A percentile compares a stretch with the other conserved stretches of the same genome.
phyloP scores from a whole-genome alignment of 2,329 filamentous ascomycete species.

The Fusarium sp. region DNA sequence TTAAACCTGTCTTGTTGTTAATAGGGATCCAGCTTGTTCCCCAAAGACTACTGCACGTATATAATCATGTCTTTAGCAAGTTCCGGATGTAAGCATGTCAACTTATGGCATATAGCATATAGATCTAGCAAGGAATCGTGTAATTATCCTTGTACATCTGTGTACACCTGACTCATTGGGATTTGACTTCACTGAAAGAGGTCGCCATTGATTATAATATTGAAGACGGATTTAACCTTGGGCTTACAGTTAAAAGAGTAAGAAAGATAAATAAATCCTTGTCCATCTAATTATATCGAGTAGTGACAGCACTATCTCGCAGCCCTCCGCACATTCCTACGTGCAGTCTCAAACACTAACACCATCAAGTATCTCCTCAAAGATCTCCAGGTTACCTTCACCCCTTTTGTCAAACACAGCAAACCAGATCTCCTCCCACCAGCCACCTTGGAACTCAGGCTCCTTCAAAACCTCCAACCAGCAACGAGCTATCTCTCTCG shows the following conservation, averaged over 20 bases:
- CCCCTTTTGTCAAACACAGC: slow-evolving; percentile 64
- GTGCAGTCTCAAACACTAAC: slow-evolving; percentile 44
- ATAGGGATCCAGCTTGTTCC: neutral
- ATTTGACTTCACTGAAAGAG: too few species aligned
- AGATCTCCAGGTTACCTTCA: slow-evolving; percentile 63
- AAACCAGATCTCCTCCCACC: slow-evolving; percentile 74
- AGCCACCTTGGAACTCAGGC: slow-evolving; percentile 70
- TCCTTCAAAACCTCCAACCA: slow-evolving; percentile 72
- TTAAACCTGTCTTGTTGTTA: neutral
- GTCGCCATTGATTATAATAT: too few species aligned
- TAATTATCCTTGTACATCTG: neutral
- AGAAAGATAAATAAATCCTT: neutral
- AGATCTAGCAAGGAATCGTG: neutral
- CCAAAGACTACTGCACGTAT: neutral
- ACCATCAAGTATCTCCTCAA: slow-evolving; percentile 58
- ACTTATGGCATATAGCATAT: neutral
- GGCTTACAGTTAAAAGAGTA: too few species aligned
- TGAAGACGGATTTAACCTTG: too few species aligned
- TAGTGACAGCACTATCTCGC: neutral
- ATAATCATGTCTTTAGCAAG: neutral
- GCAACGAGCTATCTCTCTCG: slow-evolving; percentile 69
- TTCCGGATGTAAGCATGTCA: neutral
- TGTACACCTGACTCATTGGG: too few species aligned
- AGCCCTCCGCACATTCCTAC: neutral
- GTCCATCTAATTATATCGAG: neutral